Evolutionary conservation across 1,139 yeast species (phyloP), one percentile per base, ranked within the genome.

Genomic region (Geotrichum aggregatum): DNA sequence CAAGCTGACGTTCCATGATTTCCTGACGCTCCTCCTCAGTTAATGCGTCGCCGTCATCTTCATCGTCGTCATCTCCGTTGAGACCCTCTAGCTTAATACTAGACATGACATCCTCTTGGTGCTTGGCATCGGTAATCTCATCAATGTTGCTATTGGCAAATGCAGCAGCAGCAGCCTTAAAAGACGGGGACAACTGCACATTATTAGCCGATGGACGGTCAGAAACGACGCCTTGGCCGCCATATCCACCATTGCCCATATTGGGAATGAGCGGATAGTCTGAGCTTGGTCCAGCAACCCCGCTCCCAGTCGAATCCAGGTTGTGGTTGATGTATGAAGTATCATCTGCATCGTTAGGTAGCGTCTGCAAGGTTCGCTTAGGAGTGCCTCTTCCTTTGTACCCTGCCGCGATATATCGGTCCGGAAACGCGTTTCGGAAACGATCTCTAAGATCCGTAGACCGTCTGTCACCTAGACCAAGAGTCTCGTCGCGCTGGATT

Each of bases 401-500:
- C 8, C 76, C 76, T 11, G 76, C 76, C 1, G 73, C 73, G 14
- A 71, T 67, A 56, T 72, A 72, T 24, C 69, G 61, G 19, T 71
- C 75, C 8, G 76, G 76, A 61, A 71, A 73, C 7, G 76, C 76
- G 57, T 72, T 73, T 42, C 76, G 62, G 63, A 73, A 73, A 31
- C 76, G 61, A 57, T 73, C 76, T n/a, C 76, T 66, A 38, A 73
- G 63, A 53, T 73, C 76, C 1, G 76, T 73, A 28, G 73, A 66
- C 35, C 76, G 69, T 39, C 76, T 66, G 47, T 67, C 71, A 41
- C 61, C 61, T 34, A 73, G 63, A 13, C 68, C 66, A 44, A 73
- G 61, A 18, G 62, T 58, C 41, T 67, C 66, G 56, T 73, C 76
- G 14, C 73, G 66, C 58, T 73, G 76, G 35, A 92, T 92, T 65